Conservation (phyloP, 257 asterid genomes). For the Solanum tarapatanum region DNA sequence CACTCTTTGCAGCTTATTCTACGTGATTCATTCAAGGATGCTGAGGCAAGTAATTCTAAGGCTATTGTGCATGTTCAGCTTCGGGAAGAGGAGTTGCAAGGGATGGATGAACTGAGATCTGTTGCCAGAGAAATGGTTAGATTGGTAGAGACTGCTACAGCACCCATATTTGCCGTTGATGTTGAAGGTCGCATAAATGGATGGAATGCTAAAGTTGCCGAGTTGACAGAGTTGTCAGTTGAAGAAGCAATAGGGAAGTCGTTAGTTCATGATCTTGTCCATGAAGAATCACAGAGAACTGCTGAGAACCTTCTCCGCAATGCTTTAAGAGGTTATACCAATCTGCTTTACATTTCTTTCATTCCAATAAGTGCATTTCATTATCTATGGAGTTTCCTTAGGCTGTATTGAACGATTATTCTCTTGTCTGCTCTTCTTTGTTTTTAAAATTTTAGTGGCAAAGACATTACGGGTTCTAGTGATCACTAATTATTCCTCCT, state of each 20-base stretch:
- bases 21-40: slow-evolving; percentile 32
- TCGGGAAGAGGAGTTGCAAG: slow-evolving; percentile 18
- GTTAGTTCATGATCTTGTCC: slow-evolving; percentile 50
- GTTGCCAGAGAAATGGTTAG: slow-evolving; percentile 52
- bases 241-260: slow-evolving; percentile 58
- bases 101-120: slow-evolving; percentile 40
- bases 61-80: slow-evolving; percentile 14
- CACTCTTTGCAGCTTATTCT: slow-evolving; percentile 52
- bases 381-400: neutral
- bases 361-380: slow-evolving; percentile 4
- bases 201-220: slow-evolving; percentile 23
- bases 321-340: slow-evolving; percentile 54
- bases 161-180: slow-evolving; percentile 53
- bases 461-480: neutral
- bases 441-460: neutral
- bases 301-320: slow-evolving; percentile 40
- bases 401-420: neutral
- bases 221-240: slow-evolving; percentile 38
- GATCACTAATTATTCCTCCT: neutral
- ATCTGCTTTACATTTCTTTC: neutral
- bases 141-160: slow-evolving; percentile 52
- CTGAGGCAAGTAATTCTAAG: slow-evolving; percentile 23
- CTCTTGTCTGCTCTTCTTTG: neutral
- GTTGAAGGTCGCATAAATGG: slow-evolving; percentile 38
- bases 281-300: slow-evolving; percentile 47